Conservation (phyloP, 805 yeast genomes). For the Phaffomyces thermotolerans region DNA sequence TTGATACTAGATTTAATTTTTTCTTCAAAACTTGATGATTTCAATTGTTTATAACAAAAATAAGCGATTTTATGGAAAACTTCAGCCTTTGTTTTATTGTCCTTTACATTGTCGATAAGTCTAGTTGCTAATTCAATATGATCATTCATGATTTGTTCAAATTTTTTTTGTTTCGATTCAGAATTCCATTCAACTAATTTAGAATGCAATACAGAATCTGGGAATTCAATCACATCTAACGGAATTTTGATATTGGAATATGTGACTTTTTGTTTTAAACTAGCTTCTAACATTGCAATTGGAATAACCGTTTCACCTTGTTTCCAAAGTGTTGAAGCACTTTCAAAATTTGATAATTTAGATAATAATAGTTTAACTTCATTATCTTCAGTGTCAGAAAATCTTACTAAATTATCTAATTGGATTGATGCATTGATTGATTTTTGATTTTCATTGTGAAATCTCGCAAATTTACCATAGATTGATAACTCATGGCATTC, state of each 20-base stretch:
- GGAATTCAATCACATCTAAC: constrained; percentile 9
- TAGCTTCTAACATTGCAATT: constrained; percentile 42
- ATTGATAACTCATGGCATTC: constrained; percentile 32
- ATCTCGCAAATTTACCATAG: constrained; percentile 36
- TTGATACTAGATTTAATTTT: constrained; percentile 38
- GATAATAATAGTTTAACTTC: not conserved
- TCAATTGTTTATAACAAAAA: constrained; percentile 64
- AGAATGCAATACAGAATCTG: constrained; percentile 27
- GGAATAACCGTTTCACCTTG: constrained; percentile 54
- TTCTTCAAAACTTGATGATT: constrained; percentile 35
- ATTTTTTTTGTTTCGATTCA: constrained; percentile 60
- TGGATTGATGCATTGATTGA: constrained; percentile 42
- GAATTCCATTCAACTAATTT: constrained; percentile 62
- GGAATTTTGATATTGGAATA: constrained; percentile 7
- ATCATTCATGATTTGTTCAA: constrained; percentile 46
- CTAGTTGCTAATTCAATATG: constrained; percentile 40
- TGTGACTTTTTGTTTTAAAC: constrained; percentile 4
- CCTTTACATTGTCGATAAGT: constrained; percentile 8
- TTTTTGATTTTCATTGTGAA: constrained; percentile 37
- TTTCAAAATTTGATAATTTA: constrained; percentile 28
- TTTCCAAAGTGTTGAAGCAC: constrained; percentile 61
- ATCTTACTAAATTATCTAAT: constrained; percentile 31
- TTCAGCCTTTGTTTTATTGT: constrained; percentile 29
- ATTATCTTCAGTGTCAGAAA: not conserved
- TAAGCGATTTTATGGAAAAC: constrained; percentile 57